phyloP scores from a whole-genome alignment of 1,139 yeast species.

The Yamadazyma buinensis region DNA sequence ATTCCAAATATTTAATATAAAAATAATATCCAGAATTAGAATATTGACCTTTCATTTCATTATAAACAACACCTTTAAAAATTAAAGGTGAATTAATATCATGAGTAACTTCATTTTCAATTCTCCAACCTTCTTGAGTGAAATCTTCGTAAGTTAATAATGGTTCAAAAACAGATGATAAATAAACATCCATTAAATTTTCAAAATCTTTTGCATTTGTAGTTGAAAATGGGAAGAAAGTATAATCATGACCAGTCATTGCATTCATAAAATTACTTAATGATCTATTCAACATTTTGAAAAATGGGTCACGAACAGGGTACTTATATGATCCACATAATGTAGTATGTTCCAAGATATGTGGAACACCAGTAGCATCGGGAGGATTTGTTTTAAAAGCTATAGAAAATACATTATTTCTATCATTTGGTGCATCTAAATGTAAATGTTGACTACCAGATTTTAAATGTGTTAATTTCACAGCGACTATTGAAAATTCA shows the following conservation, averaged over 20 bases:
- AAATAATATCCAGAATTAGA: conserved; percentile 83
- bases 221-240: conserved; percentile 94
- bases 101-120: conserved; percentile 64
- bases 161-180: conserved; percentile 86
- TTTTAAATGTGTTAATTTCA: conserved; percentile 58
- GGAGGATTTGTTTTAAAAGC: conserved; percentile 96
- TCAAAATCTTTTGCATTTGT: conserved; percentile 78
- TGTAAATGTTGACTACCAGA: conserved; percentile 85
- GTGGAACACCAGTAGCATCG: conserved; percentile 91
- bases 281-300: conserved; percentile 87
- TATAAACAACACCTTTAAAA: conserved; percentile 94
- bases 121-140: conserved; percentile 96
- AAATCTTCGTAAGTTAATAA: conserved; percentile 76
- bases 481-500: conserved; percentile 78
- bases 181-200: conserved; percentile 82
- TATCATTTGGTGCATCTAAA: conserved; percentile 69
- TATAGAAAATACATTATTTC: conserved; percentile 82
- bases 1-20: conserved; percentile 79
- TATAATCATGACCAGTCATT: conserved; percentile 96
- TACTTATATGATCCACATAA: conserved; percentile 87
- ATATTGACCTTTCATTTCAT: conserved; percentile 98
- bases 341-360: conserved; percentile 91
- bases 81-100: conserved; percentile 59
- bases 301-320: conserved; percentile 96
- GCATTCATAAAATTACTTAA: conserved; percentile 97